phyloP scores from a whole-genome alignment of 352 stramenopile genomes.

The Lagenidium sp. region DNA sequence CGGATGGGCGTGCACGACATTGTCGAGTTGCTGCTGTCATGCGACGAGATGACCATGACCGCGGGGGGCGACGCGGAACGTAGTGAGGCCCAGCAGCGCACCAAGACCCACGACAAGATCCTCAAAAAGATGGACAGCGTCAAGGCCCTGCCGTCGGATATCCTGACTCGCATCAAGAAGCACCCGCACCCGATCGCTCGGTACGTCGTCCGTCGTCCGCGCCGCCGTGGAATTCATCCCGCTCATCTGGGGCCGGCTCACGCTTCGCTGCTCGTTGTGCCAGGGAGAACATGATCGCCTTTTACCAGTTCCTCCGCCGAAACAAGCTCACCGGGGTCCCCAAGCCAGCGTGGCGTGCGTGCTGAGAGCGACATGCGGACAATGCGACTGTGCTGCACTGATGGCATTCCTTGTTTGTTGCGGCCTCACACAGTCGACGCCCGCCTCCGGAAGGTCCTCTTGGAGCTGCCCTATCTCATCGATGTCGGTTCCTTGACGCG shows the following conservation, averaged over 20 bases:
- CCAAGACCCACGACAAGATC: conserved; percentile 68
- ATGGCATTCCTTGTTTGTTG: not conserved
- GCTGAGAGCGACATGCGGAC: not conserved
- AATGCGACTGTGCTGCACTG: too few species aligned
- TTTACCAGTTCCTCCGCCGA: conserved; percentile 72
- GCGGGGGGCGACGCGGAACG: conserved; percentile 22
- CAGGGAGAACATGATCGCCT: conserved; percentile 73
- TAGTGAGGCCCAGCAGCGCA: conserved; percentile 35
- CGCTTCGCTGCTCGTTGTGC: conserved; percentile 2
- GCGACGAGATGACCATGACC: conserved; percentile 56
- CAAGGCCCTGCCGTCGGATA: conserved; percentile 45
- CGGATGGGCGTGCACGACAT: conserved; percentile 80
- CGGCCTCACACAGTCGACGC: conserved; percentile 29
- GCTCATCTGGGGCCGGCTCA: not conserved
- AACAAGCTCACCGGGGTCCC: conserved; percentile 56
- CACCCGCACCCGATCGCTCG: conserved; percentile 50
- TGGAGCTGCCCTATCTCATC: conserved; percentile 70
- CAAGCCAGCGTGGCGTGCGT: conserved; percentile 55
- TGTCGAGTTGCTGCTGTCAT: conserved; percentile 66
- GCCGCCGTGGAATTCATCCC: too few species aligned
- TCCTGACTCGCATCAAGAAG: conserved; percentile 70
- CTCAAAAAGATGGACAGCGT: conserved; percentile 75
- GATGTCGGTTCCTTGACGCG: conserved; percentile 26
- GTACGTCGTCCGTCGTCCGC: conserved; percentile 4
- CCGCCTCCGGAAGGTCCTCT: conserved; percentile 53